Conservation (phyloP, 768 basidiomycete genomes). For the Russula vinacea region DNA sequence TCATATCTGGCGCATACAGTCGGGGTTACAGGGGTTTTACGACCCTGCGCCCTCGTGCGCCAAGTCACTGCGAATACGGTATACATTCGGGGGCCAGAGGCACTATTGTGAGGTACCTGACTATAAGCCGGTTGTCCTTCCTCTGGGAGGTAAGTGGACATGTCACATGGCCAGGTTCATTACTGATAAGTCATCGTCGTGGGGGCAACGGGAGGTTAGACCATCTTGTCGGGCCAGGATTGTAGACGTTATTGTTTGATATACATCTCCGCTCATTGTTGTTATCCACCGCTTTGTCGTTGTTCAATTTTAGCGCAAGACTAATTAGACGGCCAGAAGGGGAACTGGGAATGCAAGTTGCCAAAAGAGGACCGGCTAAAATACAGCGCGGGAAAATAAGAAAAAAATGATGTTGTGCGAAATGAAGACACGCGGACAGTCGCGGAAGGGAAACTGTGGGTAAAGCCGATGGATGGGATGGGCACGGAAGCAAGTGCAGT, state of each 20-base stretch:
- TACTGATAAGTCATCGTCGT: constrained; percentile 20
- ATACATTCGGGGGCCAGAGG: constrained; percentile 66
- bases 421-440: constrained; percentile 23
- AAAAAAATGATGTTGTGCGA: not conserved
- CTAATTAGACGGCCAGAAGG: constrained; percentile 15
- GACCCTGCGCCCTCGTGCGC: constrained; percentile 74
- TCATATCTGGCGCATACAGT: constrained; percentile 38
- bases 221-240: constrained; percentile 22
- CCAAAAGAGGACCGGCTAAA: constrained; percentile 1
- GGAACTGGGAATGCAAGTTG: constrained; percentile 5
- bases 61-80: constrained; percentile 70
- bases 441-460: constrained; percentile 28
- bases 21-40: constrained; percentile 80
- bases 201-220: constrained; percentile 26
- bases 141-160: constrained; percentile 60
- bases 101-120: constrained; percentile 81
- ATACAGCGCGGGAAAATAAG: not conserved
- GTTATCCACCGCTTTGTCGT: not conserved
- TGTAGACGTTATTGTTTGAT: constrained; percentile 19
- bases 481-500: too few relatives aligned
- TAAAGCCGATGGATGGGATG: constrained; percentile 3
- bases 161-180: constrained; percentile 11
- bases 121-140: constrained; percentile 65
- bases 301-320: constrained; percentile 16
- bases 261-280: constrained; percentile 17